Base-by-base conservation (phyloP, 192 early-diverging fungal genomes). In the Tieghemiomyces parasiticus region DNA sequence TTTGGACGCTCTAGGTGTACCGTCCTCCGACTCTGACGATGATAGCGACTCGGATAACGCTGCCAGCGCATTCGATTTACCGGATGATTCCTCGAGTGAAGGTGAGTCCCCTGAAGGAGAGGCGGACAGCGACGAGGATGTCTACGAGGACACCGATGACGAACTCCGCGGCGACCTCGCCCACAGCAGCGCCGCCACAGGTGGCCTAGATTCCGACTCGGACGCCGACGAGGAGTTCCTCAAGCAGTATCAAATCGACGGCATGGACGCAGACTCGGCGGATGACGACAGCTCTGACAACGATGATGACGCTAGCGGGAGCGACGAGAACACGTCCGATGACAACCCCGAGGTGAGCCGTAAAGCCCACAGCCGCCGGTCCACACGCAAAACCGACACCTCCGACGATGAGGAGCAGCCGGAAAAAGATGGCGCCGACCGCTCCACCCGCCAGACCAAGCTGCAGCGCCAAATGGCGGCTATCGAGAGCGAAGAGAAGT, bases 401-500 rank as follows among this genome's bases (percentile, higher is more conserved):
- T 71, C 68, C 13, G 63, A 71, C 22, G 51, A 60, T 14, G 46
- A 46, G 1, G 64, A 61, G 31, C 59, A 48, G 35, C 62, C 47
- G 20, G 34, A 32, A 54, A 6, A 35, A 45, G 13, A 46, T 63
- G 33, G 61, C 66, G 24, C 25, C 65, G 24, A 68, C 60, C 22
- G 62, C 66, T 47, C 71, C 65, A 61, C 66, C 44, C 71, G 63
- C 32, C 67, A 72, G 44, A 68, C 72, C 46, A 63, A 63, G 34
- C 58, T 73, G 14, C 65, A 62, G 62, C 77, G 60, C 68, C 67
- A 93, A 61, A 76, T 97, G 47, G 75, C 76, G 61, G 74, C 78
- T 68, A 76, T 93, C 25, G 80, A 89, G 55, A 73, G 79, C 32
- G 89, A 92, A 60, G 93, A 96, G 69, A 87, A 83, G 65, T 80